Base-by-base conservation (phyloP, 441 rosid species). In the Flueggea neowawraea region DNA sequence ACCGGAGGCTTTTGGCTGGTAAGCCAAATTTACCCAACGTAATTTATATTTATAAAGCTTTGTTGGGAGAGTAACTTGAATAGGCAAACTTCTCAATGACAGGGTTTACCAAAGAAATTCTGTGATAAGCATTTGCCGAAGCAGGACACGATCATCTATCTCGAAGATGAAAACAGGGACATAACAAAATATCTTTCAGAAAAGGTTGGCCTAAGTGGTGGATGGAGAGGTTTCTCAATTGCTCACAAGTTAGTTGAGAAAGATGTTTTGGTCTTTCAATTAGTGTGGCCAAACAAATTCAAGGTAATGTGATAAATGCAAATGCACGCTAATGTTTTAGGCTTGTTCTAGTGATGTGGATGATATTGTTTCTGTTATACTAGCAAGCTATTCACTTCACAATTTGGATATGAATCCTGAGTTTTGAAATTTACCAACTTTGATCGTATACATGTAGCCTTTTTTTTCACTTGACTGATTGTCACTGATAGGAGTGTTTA, bases 211-310 rank as follows among this genome's bases (percentile, higher is more conserved):
- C 85, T 91, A 32, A 88, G 96, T 12, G 91, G 63, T 14, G 94
- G 96, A 31, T 88, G 94, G 91, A 82, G 92, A 83, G 85, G 81
- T 22, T 88, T 83, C 66, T 69, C 86, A 16, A 67, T 77, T 36
- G 85, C 78, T 65, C 91, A 88, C 65, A 74, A 74, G 12, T 65
- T 87, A 53, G 56, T 75, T 31, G 80, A 78, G 70, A 86, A 92
- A 33, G 90, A 91, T 67, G 82, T 53, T 1, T 15, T 74, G 31
- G 69, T 80, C 43, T 86, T 86, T 63, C 89, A 81, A 12, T 61
- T 83, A 54, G 76, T 78, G 31, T 63, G 9, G 28, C 81, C 76
- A 14, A 52, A 57, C 66, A 76, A 68, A 65, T 75, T 84, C 63
- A 80, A 80, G 86, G 89, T 86, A 55, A 53, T 62, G 6, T 5